Evolutionary conservation across 2,329 filamentous ascomycete species (phyloP).

Genomic region (Talaromyces sp.): DNA sequence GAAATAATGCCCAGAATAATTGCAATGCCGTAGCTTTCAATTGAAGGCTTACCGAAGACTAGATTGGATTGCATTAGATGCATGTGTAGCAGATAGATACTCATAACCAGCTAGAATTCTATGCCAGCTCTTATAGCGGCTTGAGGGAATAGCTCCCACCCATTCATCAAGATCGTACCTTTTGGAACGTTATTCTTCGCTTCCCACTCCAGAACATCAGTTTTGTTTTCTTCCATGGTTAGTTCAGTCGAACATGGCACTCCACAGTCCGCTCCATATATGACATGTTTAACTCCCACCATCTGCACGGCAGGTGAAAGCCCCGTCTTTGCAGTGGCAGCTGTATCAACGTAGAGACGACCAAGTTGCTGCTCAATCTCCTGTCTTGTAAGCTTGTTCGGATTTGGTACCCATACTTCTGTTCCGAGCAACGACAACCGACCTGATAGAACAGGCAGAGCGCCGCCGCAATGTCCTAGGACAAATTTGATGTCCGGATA

Average conservation of each 20-base stretch:
- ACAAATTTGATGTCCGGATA: slow-evolving; percentile 15
- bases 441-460: slow-evolving; percentile 10
- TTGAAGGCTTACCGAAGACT: neutral
- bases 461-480: slow-evolving; percentile 11
- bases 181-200: neutral
- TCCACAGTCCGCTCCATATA: slow-evolving; percentile 19
- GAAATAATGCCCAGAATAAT: neutral
- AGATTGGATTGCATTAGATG: neutral
- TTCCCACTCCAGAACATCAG: slow-evolving; percentile 10
- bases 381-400: neutral
- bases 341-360: slow-evolving; percentile 13
- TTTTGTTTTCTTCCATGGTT: slow-evolving; percentile 17
- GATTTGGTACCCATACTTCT: slow-evolving; percentile 14
- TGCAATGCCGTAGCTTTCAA: neutral
- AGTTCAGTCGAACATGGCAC: slow-evolving; percentile 15
- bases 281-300: slow-evolving; percentile 8
- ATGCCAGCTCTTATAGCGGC: slow-evolving; percentile 10
- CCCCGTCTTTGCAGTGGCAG: slow-evolving; percentile 15
- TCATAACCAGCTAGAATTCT: neutral
- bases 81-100: neutral
- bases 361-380: slow-evolving; percentile 13
- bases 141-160: slow-evolving; percentile 11
- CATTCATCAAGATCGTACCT: slow-evolving; percentile 2
- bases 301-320: slow-evolving; percentile 16
- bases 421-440: slow-evolving; percentile 9